Base-by-base conservation (phyloP, 1,284 basidiomycete genomes). In the Phylloporus sp. region DNA sequence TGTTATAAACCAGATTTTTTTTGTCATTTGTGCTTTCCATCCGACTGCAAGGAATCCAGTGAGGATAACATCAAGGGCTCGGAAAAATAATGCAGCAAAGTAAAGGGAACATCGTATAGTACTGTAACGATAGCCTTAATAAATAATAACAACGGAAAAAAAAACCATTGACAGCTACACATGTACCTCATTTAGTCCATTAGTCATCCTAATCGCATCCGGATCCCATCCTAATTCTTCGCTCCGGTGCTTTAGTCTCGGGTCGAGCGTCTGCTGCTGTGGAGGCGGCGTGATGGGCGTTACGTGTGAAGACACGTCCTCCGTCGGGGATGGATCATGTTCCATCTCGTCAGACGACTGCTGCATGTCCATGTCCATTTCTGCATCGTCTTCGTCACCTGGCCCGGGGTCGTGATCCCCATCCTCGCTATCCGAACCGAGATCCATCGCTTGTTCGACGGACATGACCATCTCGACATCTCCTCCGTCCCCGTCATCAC, bases 401-500 rank as follows among this genome's bases (percentile, higher is more conserved):
- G 68, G 75, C 10, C 64, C 71, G 26, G 40, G 56, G 18, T 67
- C 69, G 29, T 66, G 75, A 13, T 74, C 76, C 39, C 76, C 79
- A 2, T 64, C 74, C 28, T 81, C 81, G 49, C 74, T 78, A 22
- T 74, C 79, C 3, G 75, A 78, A 18, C 76, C 82, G 71, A 86
- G 78, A 58, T 79, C 83, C 81, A 86, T 84, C 1, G 81, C 82
- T 62, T 85, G 83, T 60, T 84, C 84, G n/a, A 82, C 78, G 4
- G 81, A 77, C 80, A 84, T 80, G 67, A 74, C 72, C 74, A 78
- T 75, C 52, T 69, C 69, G 22, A 67, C 65, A 28, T 69, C 71
- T 39, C 74, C 82, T 39, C 78, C 68, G 11, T 68, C 68, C 12
- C 51, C 70, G 61, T 72, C 58, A 8, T 56, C 66, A 7, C 51